A percentile compares a stretch with the other conserved stretches of the same genome.
Conservation (phyloP, 2,329 filamentous ascomycete species). For the Fusarium praegraminearum region DNA sequence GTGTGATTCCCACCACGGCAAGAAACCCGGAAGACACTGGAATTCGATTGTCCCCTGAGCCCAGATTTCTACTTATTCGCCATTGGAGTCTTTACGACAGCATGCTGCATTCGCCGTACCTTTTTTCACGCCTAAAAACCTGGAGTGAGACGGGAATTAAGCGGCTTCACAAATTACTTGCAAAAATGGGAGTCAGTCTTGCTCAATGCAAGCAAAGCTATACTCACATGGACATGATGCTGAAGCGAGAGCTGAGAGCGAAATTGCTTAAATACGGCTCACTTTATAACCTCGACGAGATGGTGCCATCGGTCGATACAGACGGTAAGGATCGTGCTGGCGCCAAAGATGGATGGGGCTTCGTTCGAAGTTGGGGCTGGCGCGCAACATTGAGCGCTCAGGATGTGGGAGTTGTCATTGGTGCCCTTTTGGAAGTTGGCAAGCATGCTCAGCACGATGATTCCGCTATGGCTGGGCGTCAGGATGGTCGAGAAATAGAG, state of each 20-base stretch:
- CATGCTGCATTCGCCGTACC: conserved; percentile 96
- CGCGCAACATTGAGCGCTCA: conserved; percentile 92
- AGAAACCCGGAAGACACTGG: conserved; percentile 90
- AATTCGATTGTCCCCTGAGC: conserved; percentile 93
- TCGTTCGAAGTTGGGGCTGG: conserved; percentile 98
- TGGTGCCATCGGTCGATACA: conserved; percentile 83
- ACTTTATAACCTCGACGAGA: conserved; percentile 91
- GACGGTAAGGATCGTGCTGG: conserved; percentile 76
- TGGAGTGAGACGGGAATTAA: conserved; percentile 93
- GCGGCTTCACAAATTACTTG: conserved; percentile 90
- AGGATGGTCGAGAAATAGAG: conserved; percentile 57
- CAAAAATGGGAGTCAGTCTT: conserved; percentile 97
- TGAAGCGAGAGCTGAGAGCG: conserved; percentile 87
- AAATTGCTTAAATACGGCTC: conserved; percentile 92
- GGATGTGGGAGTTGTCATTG: conserved; percentile 92
- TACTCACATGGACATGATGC: conserved; percentile 97
- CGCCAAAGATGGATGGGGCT: conserved; percentile 93
- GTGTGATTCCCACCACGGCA: conserved; percentile 90
- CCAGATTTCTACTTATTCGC: conserved; percentile 88
- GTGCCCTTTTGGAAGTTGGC: conserved; percentile 92
- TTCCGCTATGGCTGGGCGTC: conserved; percentile 47
- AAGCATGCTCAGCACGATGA: conserved; percentile 61
- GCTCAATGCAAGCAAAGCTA: conserved; percentile 96
- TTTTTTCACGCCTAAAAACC: conserved; percentile 90
- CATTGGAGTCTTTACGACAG: conserved; percentile 99